phyloP scores from a whole-genome alignment of 1,284 basidiomycete genomes.

The Ustilago shanxiensis region DNA sequence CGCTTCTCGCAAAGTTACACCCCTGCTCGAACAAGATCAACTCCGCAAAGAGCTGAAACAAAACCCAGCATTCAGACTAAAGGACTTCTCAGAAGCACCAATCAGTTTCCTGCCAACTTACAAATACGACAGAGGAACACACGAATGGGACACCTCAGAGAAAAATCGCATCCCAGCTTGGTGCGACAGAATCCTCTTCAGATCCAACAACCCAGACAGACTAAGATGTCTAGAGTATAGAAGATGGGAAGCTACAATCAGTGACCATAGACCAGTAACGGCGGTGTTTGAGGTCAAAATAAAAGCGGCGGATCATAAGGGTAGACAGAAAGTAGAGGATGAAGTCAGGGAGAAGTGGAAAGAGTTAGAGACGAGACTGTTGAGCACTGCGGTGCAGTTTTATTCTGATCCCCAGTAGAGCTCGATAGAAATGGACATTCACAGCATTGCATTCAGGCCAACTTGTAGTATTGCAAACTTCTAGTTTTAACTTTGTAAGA shows the following conservation, averaged over 20 bases:
- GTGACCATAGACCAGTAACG: conserved; percentile 69
- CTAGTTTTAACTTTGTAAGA: background rate
- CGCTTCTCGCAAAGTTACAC: conserved; percentile 76
- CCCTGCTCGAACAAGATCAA: conserved; percentile 85
- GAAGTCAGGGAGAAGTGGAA: conserved; percentile 26
- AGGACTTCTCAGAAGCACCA: conserved; percentile 82
- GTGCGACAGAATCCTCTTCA: conserved; percentile 92
- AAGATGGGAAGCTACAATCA: conserved; percentile 67
- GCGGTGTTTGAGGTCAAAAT: conserved; percentile 49
- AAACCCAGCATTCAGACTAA: conserved; percentile 87
- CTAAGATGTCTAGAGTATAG: conserved; percentile 60
- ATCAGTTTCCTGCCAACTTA: conserved; percentile 79
- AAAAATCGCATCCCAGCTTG: conserved; percentile 91
- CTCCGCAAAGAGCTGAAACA: conserved; percentile 86
- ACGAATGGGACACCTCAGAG: conserved; percentile 86
- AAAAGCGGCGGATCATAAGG: conserved; percentile 39
- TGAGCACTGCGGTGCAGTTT: conserved; percentile 11
- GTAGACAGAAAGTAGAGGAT: conserved; percentile 21
- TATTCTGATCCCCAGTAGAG: conserved; percentile 35
- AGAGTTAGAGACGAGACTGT: conserved; percentile 19
- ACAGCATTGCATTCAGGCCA: too few species aligned
- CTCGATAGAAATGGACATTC: too few species aligned
- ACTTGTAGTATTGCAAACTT: too few species aligned
- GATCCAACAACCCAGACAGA: conserved; percentile 77
- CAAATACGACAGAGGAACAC: conserved; percentile 85